Evolutionary conservation across 805 yeast genomes (phyloP), one percentile per base, ranked within the genome.

Genomic region (Teunomyces kruisii): DNA sequence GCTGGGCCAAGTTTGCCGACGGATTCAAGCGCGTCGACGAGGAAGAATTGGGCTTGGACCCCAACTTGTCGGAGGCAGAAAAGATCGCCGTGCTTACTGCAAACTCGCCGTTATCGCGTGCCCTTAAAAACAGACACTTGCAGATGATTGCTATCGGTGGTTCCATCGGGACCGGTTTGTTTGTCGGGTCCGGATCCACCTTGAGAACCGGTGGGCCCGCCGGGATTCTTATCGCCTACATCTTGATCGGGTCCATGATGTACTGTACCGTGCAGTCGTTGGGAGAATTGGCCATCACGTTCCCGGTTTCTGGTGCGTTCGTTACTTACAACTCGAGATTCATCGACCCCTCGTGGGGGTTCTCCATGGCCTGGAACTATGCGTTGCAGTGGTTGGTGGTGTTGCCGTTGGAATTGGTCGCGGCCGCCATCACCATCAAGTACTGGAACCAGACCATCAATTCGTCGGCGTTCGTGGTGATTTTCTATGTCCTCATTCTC

Each of bases 141-240:
- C 82, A 84, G 48, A 83, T 86, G 88, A 87, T 87, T 66, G 90
- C 94, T 41, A 72, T 87, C 49, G 94, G 92, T 53, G 91, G 92
- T 35, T 78, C 86, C 48, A 86, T 88, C 53, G 96, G 96, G 55
- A 84, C 92, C 7, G 96, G 94, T 58, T 71, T 88, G 42, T 81
- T 88, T 49, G 85, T 88, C 27, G 88, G 89, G 58, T 78, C 89
- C 2, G 87, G 88, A 48, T 64, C 74, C 13, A 77, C 87, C 2
- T 65, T 86, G 42, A 53, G 74, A 14, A 69, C 74, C 27, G 86
- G 88, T 60, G 94, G 94, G 22, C 92, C 94, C n/a, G 87, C 84
- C 4, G 74, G 72, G 44, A 54, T 71, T 6, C 56, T 71, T 36
- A 61, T 71, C 41, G 72, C 72, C 8, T 71, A 70, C 66, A 54